Evolutionary conservation across 192 early-diverging fungal genomes (phyloP), one percentile per base, ranked within the genome.

Genomic region (Coemansia sp.): DNA sequence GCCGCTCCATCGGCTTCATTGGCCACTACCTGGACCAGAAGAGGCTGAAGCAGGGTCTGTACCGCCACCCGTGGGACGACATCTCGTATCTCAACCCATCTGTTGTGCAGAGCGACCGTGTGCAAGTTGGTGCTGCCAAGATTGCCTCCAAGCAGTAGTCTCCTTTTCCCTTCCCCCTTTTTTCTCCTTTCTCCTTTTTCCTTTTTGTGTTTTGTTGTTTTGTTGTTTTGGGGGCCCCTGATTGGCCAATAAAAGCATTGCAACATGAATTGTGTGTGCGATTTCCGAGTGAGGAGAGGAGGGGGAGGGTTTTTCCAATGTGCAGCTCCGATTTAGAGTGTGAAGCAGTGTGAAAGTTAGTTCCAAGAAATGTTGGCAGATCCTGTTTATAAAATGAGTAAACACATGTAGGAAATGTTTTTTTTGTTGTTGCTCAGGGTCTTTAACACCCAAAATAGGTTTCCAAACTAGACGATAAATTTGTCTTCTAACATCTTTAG

Each of bases 21-120:
- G 96, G 96, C 35, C 96, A 98, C 71, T 95, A 92, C 77, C 86
- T 98, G 58, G 96, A 98, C 86, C 96, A 98, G 86, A 94, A 94
- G 87, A 83, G 96, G 29, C 86, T 99, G 72, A 99, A 99, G 91
- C 96, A 99, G 80, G 95, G 94, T 28, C 76, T 97, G 70, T 99
- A 99, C 91, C 86, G 95, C 72, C 96, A 97, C 84, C 94, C 95
- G 49, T 95, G 92, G 93, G 96, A 96, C 80, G 94, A 96, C 75
- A 96, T 98, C 67, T 93, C 91, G 58, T 96, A 95, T 80, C 77
- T 95, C 21, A 84, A 73, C 71, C 82, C 82, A 25, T 63, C 77
- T 0, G 64, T 60, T 2, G 15, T 71, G 12, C 77, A 79, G 68
- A 59, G 64, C 49, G 79, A 82, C 61, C 79, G 79, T 15, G 79